Conservation (phyloP, 176 grass and related monocot species). For the Leersia perrieri region DNA sequence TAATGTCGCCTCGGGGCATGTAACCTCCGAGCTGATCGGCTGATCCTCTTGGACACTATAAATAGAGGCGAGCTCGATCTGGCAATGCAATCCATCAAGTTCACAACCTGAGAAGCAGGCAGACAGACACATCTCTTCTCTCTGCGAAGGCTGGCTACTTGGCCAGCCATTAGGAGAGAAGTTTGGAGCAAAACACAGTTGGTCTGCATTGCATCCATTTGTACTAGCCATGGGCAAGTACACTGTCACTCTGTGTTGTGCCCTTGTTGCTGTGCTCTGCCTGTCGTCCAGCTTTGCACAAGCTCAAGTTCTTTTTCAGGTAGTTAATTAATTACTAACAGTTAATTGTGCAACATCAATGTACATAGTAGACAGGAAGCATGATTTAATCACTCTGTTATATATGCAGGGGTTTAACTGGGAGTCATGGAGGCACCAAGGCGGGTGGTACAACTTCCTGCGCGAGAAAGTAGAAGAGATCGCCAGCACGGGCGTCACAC, state of each 20-base stretch:
- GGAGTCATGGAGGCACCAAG: slow-evolving; percentile 4
- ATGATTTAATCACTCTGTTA: neutral
- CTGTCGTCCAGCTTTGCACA: neutral
- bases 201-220: neutral
- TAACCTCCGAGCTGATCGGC: neutral
- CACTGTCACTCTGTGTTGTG: neutral
- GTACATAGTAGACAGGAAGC: neutral
- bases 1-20: neutral
- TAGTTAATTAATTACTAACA: neutral
- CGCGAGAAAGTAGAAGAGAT: neutral
- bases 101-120: neutral
- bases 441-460: neutral
- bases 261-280: neutral
- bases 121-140: neutral
- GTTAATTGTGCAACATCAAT: neutral
- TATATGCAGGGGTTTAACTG: neutral
- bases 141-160: neutral
- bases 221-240: neutral
- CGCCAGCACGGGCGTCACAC: slow-evolving; percentile 17
- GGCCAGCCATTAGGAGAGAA: neutral
- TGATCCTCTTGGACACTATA: neutral
- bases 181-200: neutral
- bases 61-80: neutral
- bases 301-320: slow-evolving; percentile 16
- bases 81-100: neutral